These are phyloP conservation scores for Yarrowia sp. DNA, from an alignment of 805 yeast genomes.

Conservation along the genomic window DNA sequence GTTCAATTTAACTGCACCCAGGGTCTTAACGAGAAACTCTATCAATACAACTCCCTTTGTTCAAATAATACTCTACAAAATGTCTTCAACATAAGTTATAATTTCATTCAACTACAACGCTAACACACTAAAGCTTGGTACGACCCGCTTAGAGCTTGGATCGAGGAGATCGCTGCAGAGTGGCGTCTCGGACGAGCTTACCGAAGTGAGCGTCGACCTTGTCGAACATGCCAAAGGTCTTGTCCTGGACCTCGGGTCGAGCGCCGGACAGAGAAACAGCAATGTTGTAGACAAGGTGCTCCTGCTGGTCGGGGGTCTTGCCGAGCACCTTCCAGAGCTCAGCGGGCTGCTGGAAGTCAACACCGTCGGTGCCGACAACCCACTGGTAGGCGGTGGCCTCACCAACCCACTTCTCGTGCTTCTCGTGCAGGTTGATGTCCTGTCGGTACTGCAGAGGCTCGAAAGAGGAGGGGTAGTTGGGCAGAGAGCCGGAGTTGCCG, in stretches of 20 bases:
- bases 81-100: constrained; percentile 7
- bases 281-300: constrained; percentile 80
- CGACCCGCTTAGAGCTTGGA: constrained; percentile 29
- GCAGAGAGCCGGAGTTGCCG: constrained; percentile 58
- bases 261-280: constrained; percentile 76
- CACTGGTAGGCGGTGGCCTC: constrained; percentile 88
- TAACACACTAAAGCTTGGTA: constrained; percentile 25
- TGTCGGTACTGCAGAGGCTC: constrained; percentile 49
- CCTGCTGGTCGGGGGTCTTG: constrained; percentile 81
- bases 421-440: constrained; percentile 50
- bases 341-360: constrained; percentile 80
- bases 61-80: neutral
- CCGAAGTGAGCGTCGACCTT: constrained; percentile 77
- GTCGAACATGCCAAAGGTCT: constrained; percentile 76
- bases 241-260: constrained; percentile 74
- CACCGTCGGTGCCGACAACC: constrained; percentile 67
- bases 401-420: constrained; percentile 83
- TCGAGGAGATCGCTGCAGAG: constrained; percentile 59
- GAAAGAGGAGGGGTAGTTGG: constrained; percentile 60
- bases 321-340: constrained; percentile 80
- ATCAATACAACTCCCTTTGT: neutral
- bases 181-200: constrained; percentile 68
- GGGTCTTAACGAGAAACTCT: constrained; percentile 1
- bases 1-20: constrained; percentile 1
- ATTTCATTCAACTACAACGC: constrained; percentile 29